A percentile compares a stretch with the other conserved stretches of the same genome.
These are phyloP conservation scores for Talaromyces nanjingensis DNA, from an alignment of 495 filamentous ascomycete species.

Conservation along the genomic window DNA sequence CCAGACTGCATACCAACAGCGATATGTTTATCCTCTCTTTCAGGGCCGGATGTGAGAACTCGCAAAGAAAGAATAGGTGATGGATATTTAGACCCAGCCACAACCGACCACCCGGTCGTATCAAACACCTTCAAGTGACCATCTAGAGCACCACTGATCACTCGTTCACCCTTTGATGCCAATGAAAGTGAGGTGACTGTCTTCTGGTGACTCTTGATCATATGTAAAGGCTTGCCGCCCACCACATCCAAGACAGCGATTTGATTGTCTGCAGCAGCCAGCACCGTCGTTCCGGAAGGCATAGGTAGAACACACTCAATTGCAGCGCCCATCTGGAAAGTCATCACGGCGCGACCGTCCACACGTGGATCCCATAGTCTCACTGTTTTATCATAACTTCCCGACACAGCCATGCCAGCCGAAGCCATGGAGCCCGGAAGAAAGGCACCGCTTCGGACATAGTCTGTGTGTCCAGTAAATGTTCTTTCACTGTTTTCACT, in stretches of 20 bases:
- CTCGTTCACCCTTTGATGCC: slow-evolving; percentile 70
- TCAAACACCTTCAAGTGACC: slow-evolving; percentile 97
- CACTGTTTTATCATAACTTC: slow-evolving; percentile 91
- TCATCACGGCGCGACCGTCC: slow-evolving; percentile 64
- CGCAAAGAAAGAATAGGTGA: slow-evolving; percentile 77
- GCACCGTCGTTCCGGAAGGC: slow-evolving; percentile 74
- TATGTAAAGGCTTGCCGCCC: slow-evolving; percentile 75
- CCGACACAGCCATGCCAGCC: slow-evolving; percentile 69
- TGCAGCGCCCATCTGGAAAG: slow-evolving; percentile 84
- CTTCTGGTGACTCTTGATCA: slow-evolving; percentile 94
- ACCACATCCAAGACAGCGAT: slow-evolving; percentile 93
- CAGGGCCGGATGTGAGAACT: slow-evolving; percentile 58
- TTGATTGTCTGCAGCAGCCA: slow-evolving; percentile 78
- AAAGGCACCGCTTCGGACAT: slow-evolving; percentile 79
- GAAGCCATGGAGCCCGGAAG: slow-evolving; percentile 68
- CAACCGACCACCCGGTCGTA: slow-evolving; percentile 84
- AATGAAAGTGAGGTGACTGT: slow-evolving; percentile 77
- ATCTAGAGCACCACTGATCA: slow-evolving; percentile 83
- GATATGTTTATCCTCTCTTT: slow-evolving; percentile 77
- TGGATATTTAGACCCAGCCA: slow-evolving; percentile 85
- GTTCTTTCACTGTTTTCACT: slow-evolving; percentile 63
- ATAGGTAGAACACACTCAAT: slow-evolving; percentile 83
- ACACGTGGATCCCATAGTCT: slow-evolving; percentile 86
- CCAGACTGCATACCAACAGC: slow-evolving; percentile 92
- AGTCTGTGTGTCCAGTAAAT: slow-evolving; percentile 87